Conservation (phyloP, 257 asterid species). For the Plantago ovata region DNA sequence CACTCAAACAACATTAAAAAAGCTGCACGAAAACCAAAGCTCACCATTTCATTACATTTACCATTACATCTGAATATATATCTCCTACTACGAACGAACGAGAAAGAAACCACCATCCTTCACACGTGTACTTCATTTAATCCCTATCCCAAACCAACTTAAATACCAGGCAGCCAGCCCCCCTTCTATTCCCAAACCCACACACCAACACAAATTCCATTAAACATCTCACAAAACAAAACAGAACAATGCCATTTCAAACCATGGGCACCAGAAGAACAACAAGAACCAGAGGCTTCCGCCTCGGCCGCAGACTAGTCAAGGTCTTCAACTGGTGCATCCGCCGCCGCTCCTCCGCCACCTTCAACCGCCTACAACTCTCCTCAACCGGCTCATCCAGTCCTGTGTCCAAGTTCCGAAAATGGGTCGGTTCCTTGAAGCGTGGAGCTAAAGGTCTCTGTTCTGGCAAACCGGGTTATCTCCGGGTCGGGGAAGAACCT, state of each 20-base stretch:
- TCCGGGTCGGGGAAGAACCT: constrained; percentile 34
- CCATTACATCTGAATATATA: background rate
- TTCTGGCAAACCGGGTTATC: constrained; percentile 26
- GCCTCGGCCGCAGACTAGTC: constrained; percentile 35
- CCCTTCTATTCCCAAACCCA: no score
- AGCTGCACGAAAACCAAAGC: constrained; percentile 8
- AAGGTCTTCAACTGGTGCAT: constrained; percentile 36
- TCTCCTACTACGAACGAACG: background rate
- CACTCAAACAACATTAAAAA: background rate
- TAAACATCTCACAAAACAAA: background rate
- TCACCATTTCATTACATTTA: no score
- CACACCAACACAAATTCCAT: no score
- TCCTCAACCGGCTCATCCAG: background rate
- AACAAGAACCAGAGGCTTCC: constrained; percentile 40
- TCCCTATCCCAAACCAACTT: background rate
- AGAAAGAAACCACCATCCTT: background rate
- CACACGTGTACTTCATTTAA: background rate
- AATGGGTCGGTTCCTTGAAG: constrained; percentile 30
- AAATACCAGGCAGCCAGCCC: background rate
- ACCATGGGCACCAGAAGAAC: background rate
- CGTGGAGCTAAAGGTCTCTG: constrained; percentile 21
- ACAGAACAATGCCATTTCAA: no score
- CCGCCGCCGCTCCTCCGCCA: constrained; percentile 21
- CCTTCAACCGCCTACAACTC: constrained; percentile 16
- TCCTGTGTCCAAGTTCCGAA: constrained; percentile 30